phyloP scores from a whole-genome alignment of 2,329 filamentous ascomycete genomes.

The Neofusicoccum sp. region DNA sequence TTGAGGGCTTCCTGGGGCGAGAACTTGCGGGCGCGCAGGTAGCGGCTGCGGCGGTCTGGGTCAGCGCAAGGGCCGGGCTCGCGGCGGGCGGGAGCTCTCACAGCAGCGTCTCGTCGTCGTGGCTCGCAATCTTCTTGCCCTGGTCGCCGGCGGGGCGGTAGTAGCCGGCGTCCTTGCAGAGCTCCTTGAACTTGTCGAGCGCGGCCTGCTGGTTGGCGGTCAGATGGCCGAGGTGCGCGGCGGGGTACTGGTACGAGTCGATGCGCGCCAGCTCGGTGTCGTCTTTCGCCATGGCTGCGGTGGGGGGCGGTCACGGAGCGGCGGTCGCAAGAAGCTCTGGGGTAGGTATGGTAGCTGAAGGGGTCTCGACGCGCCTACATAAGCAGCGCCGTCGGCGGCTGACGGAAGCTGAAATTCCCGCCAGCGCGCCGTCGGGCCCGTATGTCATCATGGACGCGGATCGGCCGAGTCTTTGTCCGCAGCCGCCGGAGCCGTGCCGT shows the following conservation, averaged over 20 bases:
- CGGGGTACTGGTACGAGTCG: constrained; percentile 59
- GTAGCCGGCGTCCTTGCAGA: constrained; percentile 63
- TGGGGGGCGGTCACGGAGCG: neutral
- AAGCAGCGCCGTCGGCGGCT: constrained; percentile 3
- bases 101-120: constrained; percentile 73
- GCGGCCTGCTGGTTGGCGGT: constrained; percentile 65
- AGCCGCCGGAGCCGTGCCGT: neutral
- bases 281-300: constrained; percentile 10
- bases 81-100: constrained; percentile 42
- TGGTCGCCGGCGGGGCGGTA: constrained; percentile 50
- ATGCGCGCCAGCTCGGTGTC: constrained; percentile 31
- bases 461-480: constrained; percentile 9
- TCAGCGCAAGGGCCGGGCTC: constrained; percentile 1
- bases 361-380: neutral
- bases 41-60: constrained; percentile 59
- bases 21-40: constrained; percentile 81
- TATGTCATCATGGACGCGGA: constrained; percentile 10
- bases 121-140: constrained; percentile 49
- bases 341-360: neutral
- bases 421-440: constrained; percentile 1
- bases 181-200: constrained; percentile 68
- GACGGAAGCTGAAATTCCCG: constrained; percentile 12
- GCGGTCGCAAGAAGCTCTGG: neutral
- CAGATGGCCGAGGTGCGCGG: constrained; percentile 79
- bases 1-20: constrained; percentile 70